These are phyloP conservation scores for Fraxinus pennsylvanica DNA, from an alignment of 257 asterid species.

Conservation along the genomic window DNA sequence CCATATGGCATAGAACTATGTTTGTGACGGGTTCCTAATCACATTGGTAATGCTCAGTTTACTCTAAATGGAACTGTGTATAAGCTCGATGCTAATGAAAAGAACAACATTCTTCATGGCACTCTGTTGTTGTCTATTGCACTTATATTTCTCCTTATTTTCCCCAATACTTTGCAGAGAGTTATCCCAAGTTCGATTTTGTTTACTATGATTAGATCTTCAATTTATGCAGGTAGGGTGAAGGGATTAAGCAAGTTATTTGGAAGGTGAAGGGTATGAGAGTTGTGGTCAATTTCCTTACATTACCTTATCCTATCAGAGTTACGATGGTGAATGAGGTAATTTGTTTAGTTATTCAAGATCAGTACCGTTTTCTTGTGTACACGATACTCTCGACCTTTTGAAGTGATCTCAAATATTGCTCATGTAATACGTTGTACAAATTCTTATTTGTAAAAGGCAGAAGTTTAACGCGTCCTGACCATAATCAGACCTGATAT, in stretches of 20 bases:
- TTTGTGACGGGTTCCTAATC: conserved; percentile 69
- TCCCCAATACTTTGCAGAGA: too few relatives aligned
- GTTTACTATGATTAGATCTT: background rate
- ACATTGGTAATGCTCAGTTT: conserved; percentile 74
- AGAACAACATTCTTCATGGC: conserved; percentile 71
- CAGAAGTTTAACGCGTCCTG: too few relatives aligned
- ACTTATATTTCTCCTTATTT: background rate
- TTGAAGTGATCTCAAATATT: too few relatives aligned
- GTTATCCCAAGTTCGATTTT: too few relatives aligned
- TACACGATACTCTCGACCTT: too few relatives aligned
- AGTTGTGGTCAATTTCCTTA: conserved; percentile 42
- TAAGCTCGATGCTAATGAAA: conserved; percentile 66
- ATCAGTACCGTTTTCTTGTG: background rate
- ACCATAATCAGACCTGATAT: too few relatives aligned
- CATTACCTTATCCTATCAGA: conserved; percentile 60
- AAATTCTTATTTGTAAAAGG: too few relatives aligned
- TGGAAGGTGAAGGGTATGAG: conserved; percentile 60
- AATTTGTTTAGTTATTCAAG: background rate
- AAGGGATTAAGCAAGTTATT: conserved; percentile 63
- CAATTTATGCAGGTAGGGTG: conserved; percentile 54
- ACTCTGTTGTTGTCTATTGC: background rate
- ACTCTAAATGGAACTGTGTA: conserved; percentile 59
- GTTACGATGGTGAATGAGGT: conserved; percentile 81
- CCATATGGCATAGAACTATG: conserved; percentile 47
- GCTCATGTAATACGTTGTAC: too few relatives aligned